These are phyloP conservation scores for Auriscalpium microsporum DNA, from an alignment of 768 basidiomycete genomes.

Conservation along the genomic window DNA sequence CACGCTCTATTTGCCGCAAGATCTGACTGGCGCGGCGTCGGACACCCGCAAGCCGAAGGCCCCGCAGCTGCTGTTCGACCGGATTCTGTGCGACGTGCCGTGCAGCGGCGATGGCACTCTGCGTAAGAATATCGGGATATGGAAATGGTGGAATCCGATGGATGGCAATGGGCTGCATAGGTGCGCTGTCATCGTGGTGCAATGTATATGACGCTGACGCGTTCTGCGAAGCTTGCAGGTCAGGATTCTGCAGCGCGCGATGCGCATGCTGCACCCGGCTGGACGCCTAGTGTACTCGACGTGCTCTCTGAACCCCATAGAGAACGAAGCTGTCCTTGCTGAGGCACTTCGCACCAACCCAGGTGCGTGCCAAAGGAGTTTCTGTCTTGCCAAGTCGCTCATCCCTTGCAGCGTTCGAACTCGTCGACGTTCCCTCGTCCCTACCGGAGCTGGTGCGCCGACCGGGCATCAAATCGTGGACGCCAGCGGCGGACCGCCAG, in stretches of 20 bases:
- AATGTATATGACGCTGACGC: not conserved
- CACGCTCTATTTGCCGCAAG: conserved; percentile 40
- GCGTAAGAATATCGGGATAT: conserved; percentile 90
- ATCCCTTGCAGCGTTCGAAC: conserved; percentile 50
- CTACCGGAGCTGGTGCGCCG: conserved; percentile 66
- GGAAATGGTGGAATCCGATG: conserved; percentile 83
- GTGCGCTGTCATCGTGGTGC: conserved; percentile 32
- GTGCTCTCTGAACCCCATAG: conserved; percentile 92
- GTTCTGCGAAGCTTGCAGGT: conserved; percentile 61
- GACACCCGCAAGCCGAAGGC: conserved; percentile 23
- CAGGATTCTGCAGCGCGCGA: conserved; percentile 86
- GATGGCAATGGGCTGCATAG: conserved; percentile 89
- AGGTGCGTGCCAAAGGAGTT: conserved; percentile 34
- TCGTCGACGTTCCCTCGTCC: conserved; percentile 69
- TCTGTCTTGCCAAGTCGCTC: not conserved
- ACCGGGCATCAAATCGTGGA: conserved; percentile 75
- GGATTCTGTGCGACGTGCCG: conserved; percentile 94
- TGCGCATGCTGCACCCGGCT: conserved; percentile 79
- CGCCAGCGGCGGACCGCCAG: conserved; percentile 53
- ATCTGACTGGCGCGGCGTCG: conserved; percentile 23
- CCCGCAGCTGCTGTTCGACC: conserved; percentile 67
- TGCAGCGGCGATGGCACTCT: conserved; percentile 97
- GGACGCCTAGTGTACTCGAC: conserved; percentile 97
- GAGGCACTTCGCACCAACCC: conserved; percentile 66
- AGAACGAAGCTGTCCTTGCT: conserved; percentile 94